Evolutionary conservation across 2,329 filamentous ascomycete species (phyloP).

Genomic region (Colletotrichum coccodes): DNA sequence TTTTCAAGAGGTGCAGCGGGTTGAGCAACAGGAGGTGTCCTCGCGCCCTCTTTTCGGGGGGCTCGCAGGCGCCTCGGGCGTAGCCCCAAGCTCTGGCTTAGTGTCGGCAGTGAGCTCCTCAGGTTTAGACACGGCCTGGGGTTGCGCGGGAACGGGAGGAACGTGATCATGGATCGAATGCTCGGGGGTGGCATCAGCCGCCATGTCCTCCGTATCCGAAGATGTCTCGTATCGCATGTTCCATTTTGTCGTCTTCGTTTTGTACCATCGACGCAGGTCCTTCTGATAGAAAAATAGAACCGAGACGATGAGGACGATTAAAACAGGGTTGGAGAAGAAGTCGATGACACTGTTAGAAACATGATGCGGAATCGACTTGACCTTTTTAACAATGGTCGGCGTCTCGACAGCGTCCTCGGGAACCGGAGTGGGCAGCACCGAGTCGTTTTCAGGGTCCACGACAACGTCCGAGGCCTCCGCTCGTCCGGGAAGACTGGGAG

Average conservation of each 20-base stretch:
- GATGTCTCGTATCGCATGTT: constrained; percentile 39
- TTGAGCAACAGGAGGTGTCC: neutral
- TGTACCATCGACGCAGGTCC: constrained; percentile 53
- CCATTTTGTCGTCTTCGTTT: constrained; percentile 38
- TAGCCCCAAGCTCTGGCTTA: neutral
- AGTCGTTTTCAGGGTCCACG: constrained; percentile 46
- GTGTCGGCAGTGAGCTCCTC: constrained; percentile 2
- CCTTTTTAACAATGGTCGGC: constrained; percentile 58
- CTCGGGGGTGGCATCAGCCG: constrained; percentile 18
- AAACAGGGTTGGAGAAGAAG: constrained; percentile 65
- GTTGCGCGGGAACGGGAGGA: neutral
- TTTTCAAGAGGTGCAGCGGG: neutral
- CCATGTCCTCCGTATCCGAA: constrained; percentile 27
- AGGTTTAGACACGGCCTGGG: neutral
- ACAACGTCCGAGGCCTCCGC: constrained; percentile 41
- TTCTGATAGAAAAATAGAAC: constrained; percentile 56
- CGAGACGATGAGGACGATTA: constrained; percentile 57
- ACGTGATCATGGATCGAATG: constrained; percentile 18
- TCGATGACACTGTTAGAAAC: constrained; percentile 62
- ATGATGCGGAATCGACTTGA: constrained; percentile 61
- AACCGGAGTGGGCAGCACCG: constrained; percentile 41
- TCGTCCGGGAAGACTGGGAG: constrained; percentile 48
- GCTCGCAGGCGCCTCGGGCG: neutral
- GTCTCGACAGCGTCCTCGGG: constrained; percentile 44
- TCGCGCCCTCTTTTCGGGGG: neutral